Evolutionary conservation across 148 eudicot genomes (phyloP).

Genomic region (Beta vulgaris): DNA sequence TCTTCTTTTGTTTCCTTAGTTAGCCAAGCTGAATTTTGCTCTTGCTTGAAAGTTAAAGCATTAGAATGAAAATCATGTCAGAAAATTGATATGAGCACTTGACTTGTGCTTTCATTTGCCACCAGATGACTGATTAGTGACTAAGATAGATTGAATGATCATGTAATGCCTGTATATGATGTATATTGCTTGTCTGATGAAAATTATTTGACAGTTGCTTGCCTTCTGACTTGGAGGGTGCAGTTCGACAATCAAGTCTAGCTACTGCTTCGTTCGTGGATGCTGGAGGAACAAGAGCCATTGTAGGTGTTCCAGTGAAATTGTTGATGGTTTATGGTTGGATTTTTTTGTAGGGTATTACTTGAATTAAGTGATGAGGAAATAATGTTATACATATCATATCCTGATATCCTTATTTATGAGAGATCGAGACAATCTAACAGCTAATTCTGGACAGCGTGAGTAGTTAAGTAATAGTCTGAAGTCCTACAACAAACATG

Average conservation of each 20-base stretch:
- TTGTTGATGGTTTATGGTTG: background rate
- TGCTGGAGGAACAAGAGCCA: slow-evolving; percentile 93
- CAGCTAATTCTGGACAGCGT: background rate
- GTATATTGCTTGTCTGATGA: background rate
- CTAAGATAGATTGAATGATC: background rate
- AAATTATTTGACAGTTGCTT: slow-evolving; percentile 65
- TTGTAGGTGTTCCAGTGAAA: slow-evolving; percentile 49
- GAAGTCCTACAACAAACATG: background rate
- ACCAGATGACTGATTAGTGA: background rate
- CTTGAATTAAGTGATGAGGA: too few relatives aligned
- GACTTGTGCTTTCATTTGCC: background rate
- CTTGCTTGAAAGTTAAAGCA: background rate
- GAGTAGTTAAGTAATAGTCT: background rate
- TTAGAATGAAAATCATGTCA: background rate
- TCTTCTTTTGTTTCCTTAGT: background rate
- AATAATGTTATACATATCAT: too few relatives aligned
- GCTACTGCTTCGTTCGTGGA: slow-evolving; percentile 77
- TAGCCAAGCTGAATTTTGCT: background rate
- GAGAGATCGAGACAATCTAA: background rate
- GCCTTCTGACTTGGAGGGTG: slow-evolving; percentile 94
- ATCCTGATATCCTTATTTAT: background rate
- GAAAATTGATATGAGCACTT: background rate
- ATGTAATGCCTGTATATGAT: background rate
- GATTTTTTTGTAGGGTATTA: too few relatives aligned
- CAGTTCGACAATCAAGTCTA: slow-evolving; percentile 87